These are phyloP conservation scores for Aspergillus proliferans DNA, from an alignment of 2,329 filamentous ascomycete species.

Conservation along the genomic window DNA sequence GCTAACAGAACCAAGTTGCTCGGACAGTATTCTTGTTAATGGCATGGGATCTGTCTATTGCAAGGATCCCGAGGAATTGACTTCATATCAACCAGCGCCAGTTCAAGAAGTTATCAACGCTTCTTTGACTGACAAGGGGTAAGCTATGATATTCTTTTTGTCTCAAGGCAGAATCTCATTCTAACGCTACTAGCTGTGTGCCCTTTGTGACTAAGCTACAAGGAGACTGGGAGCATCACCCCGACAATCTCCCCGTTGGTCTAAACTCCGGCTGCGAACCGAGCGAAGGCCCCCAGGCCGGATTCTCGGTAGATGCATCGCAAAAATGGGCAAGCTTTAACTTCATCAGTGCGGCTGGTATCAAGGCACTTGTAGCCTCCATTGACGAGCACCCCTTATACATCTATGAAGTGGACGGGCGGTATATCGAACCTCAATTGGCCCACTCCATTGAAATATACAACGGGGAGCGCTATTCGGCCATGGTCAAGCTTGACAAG, in stretches of 20 bases:
- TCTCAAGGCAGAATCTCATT: neutral
- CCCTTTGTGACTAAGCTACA: slow-evolving; percentile 6
- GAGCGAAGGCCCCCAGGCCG: slow-evolving; percentile 40
- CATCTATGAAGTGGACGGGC: slow-evolving; percentile 41
- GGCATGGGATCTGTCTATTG: slow-evolving; percentile 54
- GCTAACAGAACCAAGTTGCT: slow-evolving; percentile 43
- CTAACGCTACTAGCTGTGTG: slow-evolving; percentile 11
- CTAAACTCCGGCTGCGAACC: slow-evolving; percentile 39
- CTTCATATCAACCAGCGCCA: neutral
- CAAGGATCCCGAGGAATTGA: slow-evolving; percentile 1
- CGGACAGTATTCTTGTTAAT: slow-evolving; percentile 56
- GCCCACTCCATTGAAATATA: slow-evolving; percentile 28
- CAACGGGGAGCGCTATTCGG: slow-evolving; percentile 37
- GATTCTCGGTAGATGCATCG: slow-evolving; percentile 36
- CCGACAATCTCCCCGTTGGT: slow-evolving; percentile 13
- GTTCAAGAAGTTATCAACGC: slow-evolving; percentile 9
- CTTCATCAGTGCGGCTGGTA: slow-evolving; percentile 48
- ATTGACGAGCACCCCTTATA: slow-evolving; percentile 42
- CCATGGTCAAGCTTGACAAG: slow-evolving; percentile 39
- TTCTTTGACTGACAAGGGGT: slow-evolving; percentile 29
- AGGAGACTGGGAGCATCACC: neutral
- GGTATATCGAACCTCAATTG: slow-evolving; percentile 35
- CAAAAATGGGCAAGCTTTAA: slow-evolving; percentile 50
- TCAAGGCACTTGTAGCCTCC: slow-evolving; percentile 44
- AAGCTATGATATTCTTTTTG: slow-evolving; percentile 2